Evolutionary conservation across 495 filamentous ascomycete genomes (phyloP), one percentile per base, ranked within the genome.

Genomic region (Penicillium subrubescens): DNA sequence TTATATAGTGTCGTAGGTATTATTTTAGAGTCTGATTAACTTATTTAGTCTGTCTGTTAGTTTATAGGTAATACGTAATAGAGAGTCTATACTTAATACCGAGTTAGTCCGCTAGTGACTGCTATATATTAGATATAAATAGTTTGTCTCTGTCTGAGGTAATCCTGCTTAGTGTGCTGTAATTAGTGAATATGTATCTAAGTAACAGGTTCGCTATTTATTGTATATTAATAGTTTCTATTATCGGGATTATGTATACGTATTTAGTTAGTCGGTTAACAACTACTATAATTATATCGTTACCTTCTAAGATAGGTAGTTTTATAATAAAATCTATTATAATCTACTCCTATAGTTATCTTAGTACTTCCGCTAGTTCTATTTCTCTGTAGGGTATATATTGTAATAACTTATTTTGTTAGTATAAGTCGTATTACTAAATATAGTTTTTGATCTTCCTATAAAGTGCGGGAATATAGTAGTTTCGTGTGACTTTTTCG

Each of bases 41-140:
- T 8, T 8, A 11, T 17, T 51, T 21, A 23, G 48, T 51, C 29
- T 51, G 17, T 51, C 48, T 8, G 2, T 51, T 17, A 15, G 14
- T 51, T 17, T 51, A 31, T n/a, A n/a, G 25, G 7, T 52, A 31
- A 25, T 52, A 52, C 3, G 25, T 14, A 0, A 6, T 52, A 31
- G 14, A 52, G 27, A 52, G 48, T 31, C 48, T 52, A 52, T 52
- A 31, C 27, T 52, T 52, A 52, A 52, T 52, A 31, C 48, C 14
- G 4, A 52, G 8, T n/a, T 29, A 15, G 8, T 52, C 48, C 7
- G 7, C 3, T 2, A 52, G 27, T n/a, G 8, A 52, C 8, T 52
- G 31, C 48, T 52, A 52, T 52, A 52, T 52, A 31, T 52, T 52
- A 52, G 48, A 52, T 52, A 52, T 52, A 31, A 52, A 52, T 52